Evolutionary conservation across 1,284 basidiomycete species (phyloP), one percentile per base, ranked within the genome.

Genomic region (Marasmius fiardii): DNA sequence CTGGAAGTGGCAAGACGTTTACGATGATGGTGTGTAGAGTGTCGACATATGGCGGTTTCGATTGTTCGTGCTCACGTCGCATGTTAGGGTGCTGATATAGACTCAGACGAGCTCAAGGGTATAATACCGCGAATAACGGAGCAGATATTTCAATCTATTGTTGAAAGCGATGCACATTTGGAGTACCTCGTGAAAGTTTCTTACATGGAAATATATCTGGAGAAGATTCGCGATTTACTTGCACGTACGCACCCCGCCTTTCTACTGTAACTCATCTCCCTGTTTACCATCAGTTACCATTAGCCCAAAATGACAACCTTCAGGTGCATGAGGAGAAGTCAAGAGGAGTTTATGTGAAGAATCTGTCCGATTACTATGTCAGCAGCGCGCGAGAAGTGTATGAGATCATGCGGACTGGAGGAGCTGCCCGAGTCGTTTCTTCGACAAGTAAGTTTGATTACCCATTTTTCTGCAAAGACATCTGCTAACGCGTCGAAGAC

Each of bases 151-250:
- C 91, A 95, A 60, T 95, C 93, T 54, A 99, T 99, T 70, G 88
- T 97, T 62, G 86, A 93, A 64, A 97, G 95, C 55, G 96, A 98
- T 64, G 84, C 93, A 41, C 93, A 94, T 69, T 79, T 99, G 60
- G 97, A 99, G 72, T 99, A 99, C 71, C 86, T 98, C 56, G 97
- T 99, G 71, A 99, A 99, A 76, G 97, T 99, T 54, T 98, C 95
- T 35, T 99, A 99, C 73, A 98, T 99, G 95, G 97, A 99, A 73
- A 99, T 99, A 63, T 99, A 99, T 75, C 84, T 99, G 68, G 97
- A 99, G 74, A 86, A 89, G 62, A 95, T 99, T 65, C 85, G 96
- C 57, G 97, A 99, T 80, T 74, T 99, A 58, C 82, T 99, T 55
- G 91, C 95, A 57, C 97, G 95, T 98, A 72, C 70, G 94, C 82